Percentiles rank a stretch among this genome's conserved stretches.
phyloP scores from a whole-genome alignment of 192 early-diverging fungal genomes.

The Chytriomyces sp. region DNA sequence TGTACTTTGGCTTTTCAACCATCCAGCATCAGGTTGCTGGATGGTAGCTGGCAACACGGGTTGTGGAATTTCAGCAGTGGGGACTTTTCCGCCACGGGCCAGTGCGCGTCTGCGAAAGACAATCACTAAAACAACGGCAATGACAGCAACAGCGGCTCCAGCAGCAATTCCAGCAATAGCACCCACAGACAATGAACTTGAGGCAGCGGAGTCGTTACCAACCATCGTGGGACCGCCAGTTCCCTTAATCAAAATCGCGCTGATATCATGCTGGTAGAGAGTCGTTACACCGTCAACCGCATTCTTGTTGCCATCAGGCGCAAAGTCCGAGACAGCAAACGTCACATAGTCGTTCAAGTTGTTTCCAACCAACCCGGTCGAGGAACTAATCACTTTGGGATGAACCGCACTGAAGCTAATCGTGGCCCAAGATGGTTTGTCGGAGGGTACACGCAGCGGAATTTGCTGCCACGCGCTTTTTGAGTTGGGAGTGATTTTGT shows the following conservation, averaged over 20 bases:
- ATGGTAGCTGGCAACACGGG: background rate
- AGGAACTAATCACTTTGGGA: background rate
- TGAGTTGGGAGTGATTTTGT: constrained; percentile 7
- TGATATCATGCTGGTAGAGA: constrained; percentile 11
- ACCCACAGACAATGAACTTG: background rate
- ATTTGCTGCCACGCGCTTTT: constrained; percentile 9
- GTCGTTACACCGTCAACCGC: background rate
- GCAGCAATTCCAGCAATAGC: background rate
- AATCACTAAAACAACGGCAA: background rate
- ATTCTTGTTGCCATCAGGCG: background rate
- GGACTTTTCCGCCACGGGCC: background rate
- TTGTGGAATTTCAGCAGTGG: background rate
- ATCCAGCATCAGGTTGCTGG: no score
- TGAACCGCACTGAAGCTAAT: constrained; percentile 13
- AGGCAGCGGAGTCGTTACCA: no score
- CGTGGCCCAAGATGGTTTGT: constrained; percentile 22
- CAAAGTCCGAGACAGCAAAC: background rate
- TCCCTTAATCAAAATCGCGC: background rate
- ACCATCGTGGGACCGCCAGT: background rate
- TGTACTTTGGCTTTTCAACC: background rate
- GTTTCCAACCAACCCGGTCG: background rate
- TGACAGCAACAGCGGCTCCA: background rate
- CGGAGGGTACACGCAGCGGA: background rate
- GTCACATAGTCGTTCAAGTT: background rate
- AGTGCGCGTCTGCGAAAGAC: background rate